Conservation (phyloP, 371 early-diverging fungal species). For the Globomyces sp. region DNA sequence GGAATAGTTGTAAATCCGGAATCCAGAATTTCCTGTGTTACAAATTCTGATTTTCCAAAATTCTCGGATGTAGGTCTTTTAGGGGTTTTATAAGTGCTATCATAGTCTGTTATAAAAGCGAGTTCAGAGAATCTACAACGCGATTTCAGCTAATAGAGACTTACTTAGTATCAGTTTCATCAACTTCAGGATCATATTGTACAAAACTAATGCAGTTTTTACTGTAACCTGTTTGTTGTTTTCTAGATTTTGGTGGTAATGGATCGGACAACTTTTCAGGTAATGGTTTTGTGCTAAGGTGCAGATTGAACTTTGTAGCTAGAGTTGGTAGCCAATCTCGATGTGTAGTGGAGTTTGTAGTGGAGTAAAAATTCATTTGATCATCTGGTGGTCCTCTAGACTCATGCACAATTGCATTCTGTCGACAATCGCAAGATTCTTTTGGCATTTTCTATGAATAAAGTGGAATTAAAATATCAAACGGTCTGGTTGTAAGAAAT, state of each 20-base stretch:
- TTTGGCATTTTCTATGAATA: conserved; percentile 2
- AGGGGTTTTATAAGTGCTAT: not conserved
- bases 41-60: conserved; percentile 10
- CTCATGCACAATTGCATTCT: not conserved
- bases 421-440: conserved; percentile 3
- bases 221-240: conserved; percentile 4
- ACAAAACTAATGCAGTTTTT: conserved; percentile 8
- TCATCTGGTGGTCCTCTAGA: not conserved
- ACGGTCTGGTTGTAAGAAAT: not conserved
- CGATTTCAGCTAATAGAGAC: not conserved
- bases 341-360: conserved; percentile 6
- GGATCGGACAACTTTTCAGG: not conserved
- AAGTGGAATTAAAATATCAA: not conserved
- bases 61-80: not conserved
- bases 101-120: conserved; percentile 2
- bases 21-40: conserved; percentile 1
- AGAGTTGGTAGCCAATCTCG: conserved; percentile 8
- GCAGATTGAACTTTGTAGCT: conserved; percentile 9
- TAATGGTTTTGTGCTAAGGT: conserved; percentile 1
- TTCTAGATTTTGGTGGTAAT: not conserved
- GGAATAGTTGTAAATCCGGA: conserved; percentile 18
- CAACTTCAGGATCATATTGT: conserved; percentile 9
- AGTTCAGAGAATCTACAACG: conserved; percentile 7
- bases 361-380: conserved; percentile 17
- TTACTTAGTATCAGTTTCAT: conserved; percentile 6